A percentile compares a stretch with the other conserved stretches of the same genome.
phyloP scores from a whole-genome alignment of 2,329 filamentous ascomycete species.

The Ilyonectria destructans region DNA sequence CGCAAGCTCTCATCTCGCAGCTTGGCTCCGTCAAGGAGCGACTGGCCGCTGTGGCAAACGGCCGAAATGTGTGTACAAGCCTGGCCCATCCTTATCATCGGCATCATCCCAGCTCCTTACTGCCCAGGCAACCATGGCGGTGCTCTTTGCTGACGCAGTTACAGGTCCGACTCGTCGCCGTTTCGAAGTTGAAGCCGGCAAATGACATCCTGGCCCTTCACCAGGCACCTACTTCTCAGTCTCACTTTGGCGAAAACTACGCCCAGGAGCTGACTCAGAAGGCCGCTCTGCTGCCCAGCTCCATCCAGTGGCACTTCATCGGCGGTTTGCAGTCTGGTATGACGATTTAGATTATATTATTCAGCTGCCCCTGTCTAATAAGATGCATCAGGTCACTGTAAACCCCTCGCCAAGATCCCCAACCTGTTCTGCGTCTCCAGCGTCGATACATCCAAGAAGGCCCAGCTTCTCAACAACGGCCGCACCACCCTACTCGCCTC shows the following conservation, averaged over 20 bases:
- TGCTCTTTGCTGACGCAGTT: constrained; percentile 37
- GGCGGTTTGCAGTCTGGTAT: constrained; percentile 87
- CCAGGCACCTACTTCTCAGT: constrained; percentile 70
- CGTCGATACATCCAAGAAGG: constrained; percentile 91
- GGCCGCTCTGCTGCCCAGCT: constrained; percentile 81
- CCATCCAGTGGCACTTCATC: constrained; percentile 96
- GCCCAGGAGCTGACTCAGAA: constrained; percentile 92
- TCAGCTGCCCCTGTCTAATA: constrained; percentile 23
- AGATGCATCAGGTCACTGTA: constrained; percentile 82
- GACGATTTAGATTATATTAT: constrained; percentile 1
- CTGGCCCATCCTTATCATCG: neutral
- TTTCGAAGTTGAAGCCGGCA: constrained; percentile 96
- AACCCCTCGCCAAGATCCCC: constrained; percentile 85
- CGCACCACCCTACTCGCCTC: constrained; percentile 72
- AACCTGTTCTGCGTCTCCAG: constrained; percentile 95
- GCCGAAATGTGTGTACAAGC: constrained; percentile 66
- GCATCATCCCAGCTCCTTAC: constrained; percentile 28
- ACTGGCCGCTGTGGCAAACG: constrained; percentile 68
- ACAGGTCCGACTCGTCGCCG: constrained; percentile 89
- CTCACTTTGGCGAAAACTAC: constrained; percentile 98
- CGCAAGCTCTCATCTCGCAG: constrained; percentile 75
- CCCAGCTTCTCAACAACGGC: constrained; percentile 83
- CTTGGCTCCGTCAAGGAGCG: constrained; percentile 73
- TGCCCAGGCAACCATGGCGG: neutral
- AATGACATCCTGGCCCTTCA: constrained; percentile 92